Evolutionary conservation across 73 alveolate genomes (phyloP), one percentile per base, ranked within the genome.

Genomic region (Loxodes magnus): DNA sequence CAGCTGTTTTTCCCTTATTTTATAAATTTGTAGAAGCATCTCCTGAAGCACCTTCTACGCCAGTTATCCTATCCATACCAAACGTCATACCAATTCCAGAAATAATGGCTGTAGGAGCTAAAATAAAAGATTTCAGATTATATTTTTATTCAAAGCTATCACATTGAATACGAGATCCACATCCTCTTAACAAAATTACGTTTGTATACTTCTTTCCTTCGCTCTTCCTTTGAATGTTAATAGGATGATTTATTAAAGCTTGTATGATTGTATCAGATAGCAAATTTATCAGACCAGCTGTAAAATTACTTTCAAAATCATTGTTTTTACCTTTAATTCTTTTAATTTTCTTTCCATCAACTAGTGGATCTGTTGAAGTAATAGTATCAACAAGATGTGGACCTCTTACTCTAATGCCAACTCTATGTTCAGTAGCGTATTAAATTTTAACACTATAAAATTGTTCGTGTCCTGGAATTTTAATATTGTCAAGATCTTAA

Each of bases 21-120:
- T 54, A 31, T 36, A 57, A 67, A 38, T 83, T 77, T 4, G 88
- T 70, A 44, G 77, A 67, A 52, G 71, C 68, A 56, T 60, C 89
- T 17, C 95, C 95, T 17, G 91, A 77, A 1, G 95, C 83, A 20
- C 95, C 95, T 36, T 66, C 85, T 3, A 79, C 91, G n/a, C n/a
- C n/a, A 35, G 77, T 73, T 4, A 37, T 20, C 21, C 64, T n/a
- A 12, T 77, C 82, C 39, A 73, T 38, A 4, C 83, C 91, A 24
- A 83, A 29, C 2, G 86, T 68, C 65, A 66, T 43, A 4, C 88
- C 90, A 10, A 66, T 28, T 2, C 94, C 94, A 46, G 67, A 69
- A 20, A 82, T 82, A 14, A 82, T 82, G 2, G 94, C 94, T 30
- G 94, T 82, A 23, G 94, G 94, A 14, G 94, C 94, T 6, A 82